Evolutionary conservation across 2,329 filamentous ascomycete genomes (phyloP), one percentile per base, ranked within the genome.

Genomic region (Fusarium xylarioides): DNA sequence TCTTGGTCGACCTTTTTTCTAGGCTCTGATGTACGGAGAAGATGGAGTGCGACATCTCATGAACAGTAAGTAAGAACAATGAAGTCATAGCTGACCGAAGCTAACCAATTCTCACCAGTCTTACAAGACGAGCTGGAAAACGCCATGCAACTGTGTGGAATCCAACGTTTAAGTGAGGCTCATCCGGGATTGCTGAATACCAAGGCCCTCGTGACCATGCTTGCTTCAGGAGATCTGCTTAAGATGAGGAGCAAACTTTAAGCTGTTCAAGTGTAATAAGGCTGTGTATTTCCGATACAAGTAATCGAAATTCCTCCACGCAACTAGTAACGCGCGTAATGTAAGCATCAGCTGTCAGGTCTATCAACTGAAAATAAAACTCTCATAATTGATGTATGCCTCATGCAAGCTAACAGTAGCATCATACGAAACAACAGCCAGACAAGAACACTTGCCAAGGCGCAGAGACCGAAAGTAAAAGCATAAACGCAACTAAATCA

Each of bases 391-490:
- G 2, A 7, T 10, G 1, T 28, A 23, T 14, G 30, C 30, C 8
- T 19, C 2, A 2, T 11, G 2, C 2, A 16, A 11, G 19, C 2
- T 6, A 11, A 4, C 0, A 16, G 3, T n/a, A 32, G 1, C 11
- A 49, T n/a, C 1, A 5, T 11, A 49, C 9, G 1, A 9, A 0
- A 12, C 0, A 49, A 4, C 2, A 9, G 7, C 10, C 4, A 49
- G 3, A 14, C 4, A 49, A 18, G 1, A 4, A 15, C 5, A 46
- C 18, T 46, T 21, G 23, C 1, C 3, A 10, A 3, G 7, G 3
- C 8, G 11, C 21, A 49, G 4, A 10, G 4, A 18, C 1, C 3
- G 0, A 18, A 6, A 7, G 1, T 11, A 32, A 7, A 18, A 23
- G n/a, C n/a, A n/a, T n/a, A n/a, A n/a, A n/a, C n/a, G n/a, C n/a